phyloP scores from a whole-genome alignment of 2,329 filamentous ascomycete genomes.

The Myriangium duriaei region DNA sequence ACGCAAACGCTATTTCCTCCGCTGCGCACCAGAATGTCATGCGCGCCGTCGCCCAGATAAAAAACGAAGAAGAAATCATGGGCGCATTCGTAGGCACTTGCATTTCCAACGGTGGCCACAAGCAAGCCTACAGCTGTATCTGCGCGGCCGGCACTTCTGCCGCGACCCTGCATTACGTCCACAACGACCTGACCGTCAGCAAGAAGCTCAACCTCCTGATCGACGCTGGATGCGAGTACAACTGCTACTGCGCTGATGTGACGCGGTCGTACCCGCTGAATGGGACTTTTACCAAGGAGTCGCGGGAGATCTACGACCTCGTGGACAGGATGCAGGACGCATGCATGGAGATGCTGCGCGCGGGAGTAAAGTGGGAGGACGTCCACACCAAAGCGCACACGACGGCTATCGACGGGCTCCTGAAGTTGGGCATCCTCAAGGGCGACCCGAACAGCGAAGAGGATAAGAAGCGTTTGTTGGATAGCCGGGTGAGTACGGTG shows the following conservation, averaged over 20 bases:
- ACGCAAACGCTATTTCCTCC: conserved; percentile 69
- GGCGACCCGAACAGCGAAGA: conserved; percentile 30
- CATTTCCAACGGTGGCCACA: conserved; percentile 59
- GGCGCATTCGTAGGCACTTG: conserved; percentile 67
- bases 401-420: conserved; percentile 68
- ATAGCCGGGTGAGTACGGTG: conserved; percentile 32
- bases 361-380: conserved; percentile 67
- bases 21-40: conserved; percentile 66
- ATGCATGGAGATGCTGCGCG: conserved; percentile 59
- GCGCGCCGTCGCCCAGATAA: conserved; percentile 45
- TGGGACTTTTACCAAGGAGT: conserved; percentile 57
- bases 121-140: conserved; percentile 82
- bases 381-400: conserved; percentile 69
- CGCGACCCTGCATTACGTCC: conserved; percentile 77
- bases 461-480: conserved; percentile 37
- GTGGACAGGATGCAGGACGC: conserved; percentile 79
- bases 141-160: conserved; percentile 69
- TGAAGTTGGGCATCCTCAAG: conserved; percentile 63
- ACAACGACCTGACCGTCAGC: conserved; percentile 57
- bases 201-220: conserved; percentile 70
- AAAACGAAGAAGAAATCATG: conserved; percentile 73
- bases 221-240: conserved; percentile 58
- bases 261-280: conserved; percentile 79
- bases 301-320: conserved; percentile 46
- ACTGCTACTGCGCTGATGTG: conserved; percentile 45